Evolutionary conservation across 108 stramenopile species (phyloP).

Genomic region (Discostella stelligeroides): DNA sequence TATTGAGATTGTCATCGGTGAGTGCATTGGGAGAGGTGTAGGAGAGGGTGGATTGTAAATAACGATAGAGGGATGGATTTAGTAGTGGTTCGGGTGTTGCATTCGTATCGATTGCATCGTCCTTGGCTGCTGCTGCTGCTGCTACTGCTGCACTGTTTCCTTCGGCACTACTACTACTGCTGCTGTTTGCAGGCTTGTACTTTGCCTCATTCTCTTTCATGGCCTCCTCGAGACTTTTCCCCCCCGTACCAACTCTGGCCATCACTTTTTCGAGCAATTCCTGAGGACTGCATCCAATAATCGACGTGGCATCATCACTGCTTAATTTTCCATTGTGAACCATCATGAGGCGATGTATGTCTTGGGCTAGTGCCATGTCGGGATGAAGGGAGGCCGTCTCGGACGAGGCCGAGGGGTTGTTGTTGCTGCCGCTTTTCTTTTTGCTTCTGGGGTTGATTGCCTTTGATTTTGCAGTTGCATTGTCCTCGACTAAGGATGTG

Average conservation of each 20-base stretch:
- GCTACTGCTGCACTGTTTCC: neutral
- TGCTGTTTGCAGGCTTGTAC: neutral
- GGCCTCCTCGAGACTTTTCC: conserved; percentile 32
- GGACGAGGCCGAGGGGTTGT: conserved; percentile 65
- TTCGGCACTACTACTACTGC: neutral
- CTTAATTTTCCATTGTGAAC: conserved; percentile 38
- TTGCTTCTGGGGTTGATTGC: conserved; percentile 10
- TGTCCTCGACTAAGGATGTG: neutral
- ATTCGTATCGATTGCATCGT: conserved; percentile 1
- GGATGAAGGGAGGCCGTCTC: conserved; percentile 78
- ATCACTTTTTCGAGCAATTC: conserved; percentile 52
- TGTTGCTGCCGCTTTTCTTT: conserved; percentile 19
- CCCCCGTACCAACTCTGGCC: conserved; percentile 50
- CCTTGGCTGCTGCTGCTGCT: neutral
- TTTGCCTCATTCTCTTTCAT: conserved; percentile 21
- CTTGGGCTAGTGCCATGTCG: conserved; percentile 72
- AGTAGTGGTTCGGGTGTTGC: conserved; percentile 46
- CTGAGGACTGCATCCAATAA: conserved; percentile 34
- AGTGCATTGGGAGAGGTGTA: conserved; percentile 23
- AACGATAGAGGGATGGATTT: conserved; percentile 72
- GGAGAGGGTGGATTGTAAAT: conserved; percentile 42
- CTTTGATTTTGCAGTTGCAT: neutral
- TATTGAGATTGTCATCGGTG: conserved; percentile 49
- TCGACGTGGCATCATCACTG: conserved; percentile 22
- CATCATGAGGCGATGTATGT: conserved; percentile 70